Percentiles rank a stretch among this genome's conserved stretches.
phyloP scores from a whole-genome alignment of 2,329 filamentous ascomycete genomes.

The Sclerotinia borealis region DNA sequence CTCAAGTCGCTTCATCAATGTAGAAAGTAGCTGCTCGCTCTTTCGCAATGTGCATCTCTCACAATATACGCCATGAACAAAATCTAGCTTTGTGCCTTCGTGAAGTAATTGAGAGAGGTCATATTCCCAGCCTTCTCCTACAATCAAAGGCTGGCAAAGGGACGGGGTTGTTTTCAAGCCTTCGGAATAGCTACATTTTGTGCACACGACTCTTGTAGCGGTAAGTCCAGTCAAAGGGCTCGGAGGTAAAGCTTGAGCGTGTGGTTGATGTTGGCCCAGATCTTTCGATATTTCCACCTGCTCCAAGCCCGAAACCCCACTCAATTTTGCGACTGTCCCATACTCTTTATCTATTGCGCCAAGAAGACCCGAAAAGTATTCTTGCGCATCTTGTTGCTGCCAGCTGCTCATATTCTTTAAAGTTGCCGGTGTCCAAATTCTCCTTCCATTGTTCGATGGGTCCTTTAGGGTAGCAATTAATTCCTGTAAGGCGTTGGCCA shows the following conservation, averaged over 20 bases:
- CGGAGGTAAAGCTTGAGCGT: constrained; percentile 35
- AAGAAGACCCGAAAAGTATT: constrained; percentile 88
- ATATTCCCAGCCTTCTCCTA: constrained; percentile 59
- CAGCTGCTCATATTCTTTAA: constrained; percentile 91
- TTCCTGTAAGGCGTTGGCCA: constrained; percentile 38
- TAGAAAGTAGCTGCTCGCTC: constrained; percentile 42
- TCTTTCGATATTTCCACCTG: constrained; percentile 14
- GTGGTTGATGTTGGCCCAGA: background rate
- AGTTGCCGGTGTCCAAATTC: constrained; percentile 73
- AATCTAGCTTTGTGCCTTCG: constrained; percentile 77
- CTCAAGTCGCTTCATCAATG: constrained; percentile 40
- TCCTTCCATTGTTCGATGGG: constrained; percentile 62
- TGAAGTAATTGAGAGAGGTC: constrained; percentile 74
- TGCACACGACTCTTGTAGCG: constrained; percentile 84
- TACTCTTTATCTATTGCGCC: constrained; percentile 80
- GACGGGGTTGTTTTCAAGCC: constrained; percentile 87
- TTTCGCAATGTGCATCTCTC: constrained; percentile 78
- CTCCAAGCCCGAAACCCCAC: constrained; percentile 23
- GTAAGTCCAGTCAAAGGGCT: constrained; percentile 85
- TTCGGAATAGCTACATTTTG: constrained; percentile 77
- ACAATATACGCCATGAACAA: constrained; percentile 86
- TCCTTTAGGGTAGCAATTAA: constrained; percentile 68
- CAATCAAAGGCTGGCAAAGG: constrained; percentile 83
- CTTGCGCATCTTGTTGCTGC: constrained; percentile 95
- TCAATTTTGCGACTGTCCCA: constrained; percentile 39